These are phyloP conservation scores for Fusarium nematophilum DNA, from an alignment of 2,329 filamentous ascomycete species.

Conservation along the genomic window DNA sequence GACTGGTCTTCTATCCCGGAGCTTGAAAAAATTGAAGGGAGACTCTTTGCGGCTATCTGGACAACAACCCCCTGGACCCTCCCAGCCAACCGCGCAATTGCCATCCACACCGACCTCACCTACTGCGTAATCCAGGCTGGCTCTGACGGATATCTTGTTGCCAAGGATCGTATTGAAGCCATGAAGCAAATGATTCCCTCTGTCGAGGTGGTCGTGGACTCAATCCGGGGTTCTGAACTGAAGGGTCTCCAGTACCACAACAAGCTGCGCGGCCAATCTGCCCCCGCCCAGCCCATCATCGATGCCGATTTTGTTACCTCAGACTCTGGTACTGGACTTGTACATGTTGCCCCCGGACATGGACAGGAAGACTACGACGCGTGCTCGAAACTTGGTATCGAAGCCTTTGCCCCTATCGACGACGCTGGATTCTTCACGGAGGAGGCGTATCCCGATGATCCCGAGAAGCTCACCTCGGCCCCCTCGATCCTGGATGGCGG, in stretches of 20 bases:
- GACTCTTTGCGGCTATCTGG: slow-evolving; percentile 89
- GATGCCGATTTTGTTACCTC: slow-evolving; percentile 90
- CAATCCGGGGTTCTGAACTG: slow-evolving; percentile 74
- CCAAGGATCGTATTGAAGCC: slow-evolving; percentile 74
- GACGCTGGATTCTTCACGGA: slow-evolving; percentile 83
- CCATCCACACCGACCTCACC: slow-evolving; percentile 77
- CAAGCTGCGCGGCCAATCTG: slow-evolving; percentile 70
- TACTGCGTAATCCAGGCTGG: slow-evolving; percentile 75
- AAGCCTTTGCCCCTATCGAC: slow-evolving; percentile 84
- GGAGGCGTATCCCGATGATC: slow-evolving; percentile 79
- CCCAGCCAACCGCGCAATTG: slow-evolving; percentile 91
- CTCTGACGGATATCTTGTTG: slow-evolving; percentile 74
- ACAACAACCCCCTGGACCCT: slow-evolving; percentile 98
- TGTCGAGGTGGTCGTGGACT: slow-evolving; percentile 64
- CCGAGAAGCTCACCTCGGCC: slow-evolving; percentile 71
- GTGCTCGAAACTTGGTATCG: slow-evolving; percentile 76
- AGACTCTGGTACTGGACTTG: slow-evolving; percentile 92
- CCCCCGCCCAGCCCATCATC: slow-evolving; percentile 75
- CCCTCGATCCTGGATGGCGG: slow-evolving; percentile 79
- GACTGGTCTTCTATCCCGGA: slow-evolving; percentile 47
- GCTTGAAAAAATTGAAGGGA: slow-evolving; percentile 55
- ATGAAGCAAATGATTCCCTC: slow-evolving; percentile 63
- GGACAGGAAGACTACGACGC: slow-evolving; percentile 96
- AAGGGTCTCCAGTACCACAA: slow-evolving; percentile 76
- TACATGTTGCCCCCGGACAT: slow-evolving; percentile 93